phyloP scores from a whole-genome alignment of 2,329 filamentous ascomycete genomes.

The Hymenoscyphus fraxineus region DNA sequence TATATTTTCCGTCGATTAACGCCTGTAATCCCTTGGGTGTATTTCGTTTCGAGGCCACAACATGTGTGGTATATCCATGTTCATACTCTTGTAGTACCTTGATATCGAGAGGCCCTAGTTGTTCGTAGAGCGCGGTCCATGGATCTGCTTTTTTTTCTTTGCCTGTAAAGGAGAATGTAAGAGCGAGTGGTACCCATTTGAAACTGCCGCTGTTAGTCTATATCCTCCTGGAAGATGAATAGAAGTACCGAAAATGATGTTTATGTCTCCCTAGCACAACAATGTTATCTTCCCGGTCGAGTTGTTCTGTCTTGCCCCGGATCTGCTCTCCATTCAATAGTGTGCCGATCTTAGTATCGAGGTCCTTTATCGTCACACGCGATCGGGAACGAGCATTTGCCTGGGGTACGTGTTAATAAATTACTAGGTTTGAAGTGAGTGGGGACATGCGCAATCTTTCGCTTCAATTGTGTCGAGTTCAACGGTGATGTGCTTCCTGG shows the following conservation, averaged over 20 bases:
- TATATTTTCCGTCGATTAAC: conserved; percentile 72
- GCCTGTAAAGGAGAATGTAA: conserved; percentile 74
- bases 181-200: conserved; percentile 73
- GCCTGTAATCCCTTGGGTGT: conserved; percentile 83
- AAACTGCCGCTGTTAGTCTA: conserved; percentile 48
- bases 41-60: conserved; percentile 85
- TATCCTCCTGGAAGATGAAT: background rate
- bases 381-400: conserved; percentile 47
- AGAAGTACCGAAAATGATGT: conserved; percentile 54
- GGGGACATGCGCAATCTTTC: conserved; percentile 60
- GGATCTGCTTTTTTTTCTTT: conserved; percentile 67
- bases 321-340: conserved; percentile 69
- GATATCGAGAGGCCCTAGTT: conserved; percentile 81
- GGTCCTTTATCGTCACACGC: conserved; percentile 69
- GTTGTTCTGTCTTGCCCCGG: conserved; percentile 54
- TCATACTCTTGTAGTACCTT: conserved; percentile 76
- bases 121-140: conserved; percentile 56
- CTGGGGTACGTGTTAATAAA: conserved; percentile 22
- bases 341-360: conserved; percentile 82
- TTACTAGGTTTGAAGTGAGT: background rate
- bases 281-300: conserved; percentile 57
- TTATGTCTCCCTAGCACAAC: conserved; percentile 71
- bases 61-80: conserved; percentile 71
- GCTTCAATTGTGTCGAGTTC: conserved; percentile 62
- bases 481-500: conserved; percentile 81